Evolutionary conservation across 352 stramenopile genomes (phyloP).

Genomic region (Phytophthora litchii): DNA sequence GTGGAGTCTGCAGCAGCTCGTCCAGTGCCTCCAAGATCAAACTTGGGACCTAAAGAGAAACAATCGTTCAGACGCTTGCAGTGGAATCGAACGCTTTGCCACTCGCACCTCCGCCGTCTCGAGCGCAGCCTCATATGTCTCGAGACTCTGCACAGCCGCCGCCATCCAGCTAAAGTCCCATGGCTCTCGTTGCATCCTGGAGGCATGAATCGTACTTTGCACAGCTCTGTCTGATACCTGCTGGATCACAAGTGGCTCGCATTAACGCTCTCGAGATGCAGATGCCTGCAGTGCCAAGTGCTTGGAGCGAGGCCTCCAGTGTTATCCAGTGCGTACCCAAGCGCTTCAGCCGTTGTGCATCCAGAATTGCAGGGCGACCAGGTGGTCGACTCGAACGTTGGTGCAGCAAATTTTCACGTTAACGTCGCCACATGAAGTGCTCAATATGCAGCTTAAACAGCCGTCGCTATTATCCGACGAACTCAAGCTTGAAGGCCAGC

Average conservation of each 20-base stretch:
- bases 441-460: conserved; percentile 14
- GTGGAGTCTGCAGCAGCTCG: conserved; percentile 22
- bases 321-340: no score
- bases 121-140: conserved; percentile 37
- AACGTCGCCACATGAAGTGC: conserved; percentile 2
- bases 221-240: neutral
- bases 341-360: conserved; percentile 2
- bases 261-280: conserved; percentile 23
- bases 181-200: conserved; percentile 9
- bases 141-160: conserved; percentile 29
- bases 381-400: conserved; percentile 11
- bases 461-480: conserved; percentile 5
- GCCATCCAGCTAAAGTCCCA: conserved; percentile 34
- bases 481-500: conserved; percentile 3
- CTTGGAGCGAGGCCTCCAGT: no score
- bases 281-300: no score
- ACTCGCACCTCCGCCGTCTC: conserved; percentile 36
- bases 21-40: conserved; percentile 29
- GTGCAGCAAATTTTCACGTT: conserved; percentile 21
- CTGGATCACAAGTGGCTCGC: no score
- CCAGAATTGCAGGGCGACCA: conserved; percentile 4
- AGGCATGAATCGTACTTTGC: conserved; percentile 16
- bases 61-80: neutral
- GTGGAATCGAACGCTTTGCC: neutral
- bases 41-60: conserved; percentile 27